Percentiles rank a stretch among this genome's conserved stretches.
Conservation (phyloP, 2,329 filamentous ascomycete species). For the Colletotrichum costaricense region DNA sequence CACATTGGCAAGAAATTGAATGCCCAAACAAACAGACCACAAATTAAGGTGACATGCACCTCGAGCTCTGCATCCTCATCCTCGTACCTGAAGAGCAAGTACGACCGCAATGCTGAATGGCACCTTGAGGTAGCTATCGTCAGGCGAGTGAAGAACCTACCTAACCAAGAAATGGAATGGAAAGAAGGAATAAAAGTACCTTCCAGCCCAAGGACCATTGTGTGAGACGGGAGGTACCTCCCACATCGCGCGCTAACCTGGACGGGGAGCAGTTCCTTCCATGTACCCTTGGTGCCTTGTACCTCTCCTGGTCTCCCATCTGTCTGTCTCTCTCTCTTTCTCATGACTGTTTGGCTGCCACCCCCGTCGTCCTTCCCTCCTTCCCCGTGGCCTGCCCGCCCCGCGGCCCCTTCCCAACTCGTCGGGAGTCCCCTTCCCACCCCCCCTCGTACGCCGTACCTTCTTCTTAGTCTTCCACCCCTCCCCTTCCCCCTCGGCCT, state of each 20-base stretch:
- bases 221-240: background rate
- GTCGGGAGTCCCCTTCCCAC: constrained; percentile 24
- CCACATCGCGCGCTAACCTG: background rate
- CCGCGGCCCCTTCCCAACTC: constrained; percentile 34
- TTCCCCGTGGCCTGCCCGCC: constrained; percentile 29
- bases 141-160: background rate
- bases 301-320: background rate
- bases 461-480: background rate
- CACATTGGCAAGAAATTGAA: background rate
- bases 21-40: background rate
- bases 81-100: background rate
- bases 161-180: background rate
- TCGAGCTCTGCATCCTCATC: background rate
- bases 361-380: background rate
- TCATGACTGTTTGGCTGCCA: background rate
- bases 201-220: background rate
- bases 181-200: background rate
- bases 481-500: background rate
- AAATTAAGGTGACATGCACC: background rate
- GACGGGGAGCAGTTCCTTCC: constrained; percentile 7
- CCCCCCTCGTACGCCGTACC: background rate
- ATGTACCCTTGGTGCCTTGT: background rate
- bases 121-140: background rate
- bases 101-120: background rate
- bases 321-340: background rate